phyloP scores from a whole-genome alignment of 306 rosid genomes.

The Inga oerstediana region DNA sequence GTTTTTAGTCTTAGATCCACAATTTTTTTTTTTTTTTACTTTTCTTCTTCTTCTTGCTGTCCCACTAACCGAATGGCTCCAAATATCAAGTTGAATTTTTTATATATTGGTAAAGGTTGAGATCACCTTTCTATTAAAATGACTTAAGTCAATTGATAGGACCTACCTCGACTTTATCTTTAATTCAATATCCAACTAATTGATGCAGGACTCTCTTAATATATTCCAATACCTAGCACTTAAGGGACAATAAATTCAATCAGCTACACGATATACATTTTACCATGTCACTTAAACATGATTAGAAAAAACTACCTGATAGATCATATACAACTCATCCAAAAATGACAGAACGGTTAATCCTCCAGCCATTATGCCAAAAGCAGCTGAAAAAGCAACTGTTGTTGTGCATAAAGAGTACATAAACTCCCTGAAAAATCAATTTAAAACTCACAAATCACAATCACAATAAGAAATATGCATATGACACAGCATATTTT shows the following conservation, averaged over 20 bases:
- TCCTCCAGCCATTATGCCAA: constrained; percentile 57
- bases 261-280: neutral
- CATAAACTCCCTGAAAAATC: constrained; percentile 64
- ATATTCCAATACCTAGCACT: neutral
- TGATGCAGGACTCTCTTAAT: too few species aligned
- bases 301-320: constrained; percentile 53
- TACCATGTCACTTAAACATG: constrained; percentile 32
- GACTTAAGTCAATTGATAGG: too few species aligned
- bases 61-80: too few species aligned
- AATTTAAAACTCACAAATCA: constrained; percentile 34
- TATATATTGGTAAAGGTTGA: too few species aligned
- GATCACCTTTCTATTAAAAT: too few species aligned
- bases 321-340: constrained; percentile 74
- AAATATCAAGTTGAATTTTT: too few species aligned
- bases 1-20: too few species aligned
- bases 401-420: constrained; percentile 66
- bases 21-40: too few species aligned
- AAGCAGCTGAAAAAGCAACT: constrained; percentile 58
- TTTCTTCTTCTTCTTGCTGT: too few species aligned
- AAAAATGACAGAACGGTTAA: constrained; percentile 64
- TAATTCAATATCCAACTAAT: too few species aligned
- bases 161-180: too few species aligned
- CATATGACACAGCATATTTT: constrained; percentile 25
- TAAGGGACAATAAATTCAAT: constrained; percentile 15
- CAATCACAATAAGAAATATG: constrained; percentile 41